Conservation (phyloP, 2,329 filamentous ascomycete genomes). For the Triangularia verruculosa region DNA sequence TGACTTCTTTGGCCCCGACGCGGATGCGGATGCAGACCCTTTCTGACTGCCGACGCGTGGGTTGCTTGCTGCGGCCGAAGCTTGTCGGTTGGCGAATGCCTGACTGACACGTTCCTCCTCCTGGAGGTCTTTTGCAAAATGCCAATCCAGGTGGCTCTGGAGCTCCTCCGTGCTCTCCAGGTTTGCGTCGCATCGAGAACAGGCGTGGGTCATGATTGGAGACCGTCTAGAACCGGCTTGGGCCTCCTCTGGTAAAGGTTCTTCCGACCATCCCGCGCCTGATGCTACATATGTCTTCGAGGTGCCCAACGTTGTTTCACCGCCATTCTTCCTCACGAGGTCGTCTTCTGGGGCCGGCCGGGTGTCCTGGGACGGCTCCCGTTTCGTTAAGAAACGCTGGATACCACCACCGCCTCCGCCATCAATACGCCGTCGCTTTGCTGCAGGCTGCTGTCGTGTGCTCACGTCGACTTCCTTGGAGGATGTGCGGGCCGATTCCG, state of each 20-base stretch:
- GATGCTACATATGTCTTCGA: slow-evolving; percentile 8
- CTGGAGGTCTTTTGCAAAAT: slow-evolving; percentile 85
- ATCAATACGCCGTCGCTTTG: slow-evolving; percentile 45
- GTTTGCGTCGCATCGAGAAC: slow-evolving; percentile 62
- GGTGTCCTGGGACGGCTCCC: slow-evolving; percentile 12
- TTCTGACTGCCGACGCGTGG: slow-evolving; percentile 32
- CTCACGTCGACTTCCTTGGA: slow-evolving; percentile 24
- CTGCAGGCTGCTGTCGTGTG: slow-evolving; percentile 27
- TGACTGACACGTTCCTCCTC: slow-evolving; percentile 55
- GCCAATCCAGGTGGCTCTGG: slow-evolving; percentile 86
- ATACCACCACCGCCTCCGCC: slow-evolving; percentile 46
- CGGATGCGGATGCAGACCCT: slow-evolving; percentile 28
- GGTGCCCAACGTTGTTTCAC: slow-evolving; percentile 29
- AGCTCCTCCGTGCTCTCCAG: slow-evolving; percentile 57
- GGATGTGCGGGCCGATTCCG: slow-evolving; percentile 25
- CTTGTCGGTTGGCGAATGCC: slow-evolving; percentile 41
- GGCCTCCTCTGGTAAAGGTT: slow-evolving; percentile 8
- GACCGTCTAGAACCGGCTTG: slow-evolving; percentile 33
- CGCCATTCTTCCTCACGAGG: slow-evolving; percentile 22
- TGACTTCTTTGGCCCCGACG: slow-evolving; percentile 44
- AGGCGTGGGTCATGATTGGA: slow-evolving; percentile 45
- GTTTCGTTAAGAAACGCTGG: slow-evolving; percentile 54
- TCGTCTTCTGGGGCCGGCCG: slow-evolving; percentile 28
- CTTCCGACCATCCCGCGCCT: slow-evolving; percentile 3
- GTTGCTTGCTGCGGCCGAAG: slow-evolving; percentile 31